Conservation (phyloP, 2,329 filamentous ascomycete genomes). For the Venturia carpophila region DNA sequence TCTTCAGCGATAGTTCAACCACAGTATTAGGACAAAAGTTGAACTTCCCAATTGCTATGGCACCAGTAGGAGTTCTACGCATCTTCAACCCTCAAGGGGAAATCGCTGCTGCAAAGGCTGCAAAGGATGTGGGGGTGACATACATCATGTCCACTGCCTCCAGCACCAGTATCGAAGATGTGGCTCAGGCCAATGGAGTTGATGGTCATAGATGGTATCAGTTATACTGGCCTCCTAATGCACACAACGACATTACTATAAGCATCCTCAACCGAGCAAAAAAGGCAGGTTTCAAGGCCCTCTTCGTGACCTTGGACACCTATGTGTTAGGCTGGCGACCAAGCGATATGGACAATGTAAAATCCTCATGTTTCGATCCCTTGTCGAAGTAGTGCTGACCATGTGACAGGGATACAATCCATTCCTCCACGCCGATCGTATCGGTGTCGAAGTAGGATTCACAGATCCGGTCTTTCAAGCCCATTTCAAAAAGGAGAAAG, state of each 20-base stretch:
- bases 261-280: constrained; percentile 54
- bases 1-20: constrained; percentile 24
- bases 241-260: constrained; percentile 52
- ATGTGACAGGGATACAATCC: too few species aligned
- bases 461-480: too few species aligned
- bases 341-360: too few species aligned
- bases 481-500: too few species aligned
- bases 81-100: too few species aligned
- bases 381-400: too few species aligned
- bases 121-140: constrained; percentile 52
- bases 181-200: constrained; percentile 50
- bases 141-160: constrained; percentile 62
- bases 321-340: too few species aligned
- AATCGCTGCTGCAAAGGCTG: constrained; percentile 34
- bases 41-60: too few species aligned
- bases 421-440: too few species aligned
- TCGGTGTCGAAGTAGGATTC: too few species aligned
- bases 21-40: constrained; percentile 33
- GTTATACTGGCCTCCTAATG: constrained; percentile 59
- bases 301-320: constrained; percentile 30
- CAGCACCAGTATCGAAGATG: constrained; percentile 56
- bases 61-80: too few species aligned
- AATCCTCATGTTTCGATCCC: too few species aligned
- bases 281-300: constrained; percentile 52
- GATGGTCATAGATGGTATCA: constrained; percentile 62